Evolutionary conservation across 495 filamentous ascomycete species (phyloP).

Genomic region (Podospora fimiseda): DNA sequence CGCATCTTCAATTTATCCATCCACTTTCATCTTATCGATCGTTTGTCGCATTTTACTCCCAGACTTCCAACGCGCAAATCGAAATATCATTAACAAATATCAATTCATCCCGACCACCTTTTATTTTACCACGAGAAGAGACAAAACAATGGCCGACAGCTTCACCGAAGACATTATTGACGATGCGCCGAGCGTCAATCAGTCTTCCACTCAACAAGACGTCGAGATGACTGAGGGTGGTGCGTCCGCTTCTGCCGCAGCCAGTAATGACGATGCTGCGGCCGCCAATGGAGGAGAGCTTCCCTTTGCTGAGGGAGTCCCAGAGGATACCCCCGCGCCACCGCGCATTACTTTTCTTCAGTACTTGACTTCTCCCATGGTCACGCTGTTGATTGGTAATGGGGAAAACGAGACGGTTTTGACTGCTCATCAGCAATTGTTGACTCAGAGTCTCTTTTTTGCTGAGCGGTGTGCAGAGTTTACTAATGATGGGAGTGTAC

Average conservation of each 20-base stretch:
- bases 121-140: conserved; percentile 1
- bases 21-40: too few relatives aligned
- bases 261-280: neutral
- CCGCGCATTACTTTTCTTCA: conserved; percentile 42
- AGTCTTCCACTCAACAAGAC: conserved; percentile 29
- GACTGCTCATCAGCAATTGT: conserved; percentile 71
- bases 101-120: neutral
- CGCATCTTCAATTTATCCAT: neutral
- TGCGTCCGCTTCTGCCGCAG: conserved; percentile 19
- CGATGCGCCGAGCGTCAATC: conserved; percentile 27
- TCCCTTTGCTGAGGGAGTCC: conserved; percentile 38
- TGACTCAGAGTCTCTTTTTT: conserved; percentile 69
- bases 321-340: conserved; percentile 29
- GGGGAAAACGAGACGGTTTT: conserved; percentile 56
- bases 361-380: conserved; percentile 71
- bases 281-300: conserved; percentile 23
- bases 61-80: too few relatives aligned
- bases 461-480: conserved; percentile 54
- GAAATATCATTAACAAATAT: too few relatives aligned
- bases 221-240: conserved; percentile 43
- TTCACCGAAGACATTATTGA: conserved; percentile 31
- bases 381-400: conserved; percentile 67
- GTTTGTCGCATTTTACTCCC: too few relatives aligned
- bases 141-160: conserved; percentile 32
- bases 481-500: conserved; percentile 43